Base-by-base conservation (phyloP, 2,329 filamentous ascomycete species). In the Neodidymelliopsis sp. region DNA sequence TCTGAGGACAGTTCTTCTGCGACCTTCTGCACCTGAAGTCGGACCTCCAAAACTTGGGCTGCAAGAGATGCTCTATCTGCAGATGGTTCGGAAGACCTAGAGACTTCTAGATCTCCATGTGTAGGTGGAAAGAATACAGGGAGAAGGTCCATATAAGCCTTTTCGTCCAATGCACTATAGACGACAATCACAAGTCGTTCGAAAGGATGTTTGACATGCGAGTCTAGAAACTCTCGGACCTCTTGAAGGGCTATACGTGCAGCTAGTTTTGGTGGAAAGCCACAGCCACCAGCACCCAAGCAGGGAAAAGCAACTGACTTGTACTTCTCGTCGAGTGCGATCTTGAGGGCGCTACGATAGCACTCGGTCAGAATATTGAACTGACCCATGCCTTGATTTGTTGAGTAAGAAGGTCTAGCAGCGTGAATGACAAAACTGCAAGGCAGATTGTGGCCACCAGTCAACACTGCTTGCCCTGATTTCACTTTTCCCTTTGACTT, bases 281-380 rank as follows among this genome's bases (percentile, higher is more conserved):
- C 66, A 27, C 58, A 59, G 5, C 68, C 67, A 9, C 70, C 69
- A 8, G 63, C 57, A 12, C 61, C 67, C 2, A 73, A 30, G 31
- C 63, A 66, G 16, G 70, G 70, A 45, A 73, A 72, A 0, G 68
- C 71, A 10, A 73, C 51, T 1, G 61, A 69, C 25, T 64, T 67
- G 30, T 71, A 36, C 2, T 52, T 42, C 11, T 59, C 36, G 2
- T 54, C 39, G 6, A 53, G 47, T 4, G 68, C 69, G 12, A 60
- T 43, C 19, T 49, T 56, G 11, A 73, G 53, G 12, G 54, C 54
- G 40, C 46, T 62, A 6, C 61, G 62, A 39, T 73, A 73, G 50
- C 69, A 71, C 19, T 63, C 60, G 2, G 60, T 61, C 11, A 73
- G 62, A 10, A 61, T 28, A 16, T 66, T 65, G 43, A 66, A 64